A percentile compares a stretch with the other conserved stretches of the same genome.
Conservation (phyloP, 1,284 basidiomycete species). For the Sutorius eximius region DNA sequence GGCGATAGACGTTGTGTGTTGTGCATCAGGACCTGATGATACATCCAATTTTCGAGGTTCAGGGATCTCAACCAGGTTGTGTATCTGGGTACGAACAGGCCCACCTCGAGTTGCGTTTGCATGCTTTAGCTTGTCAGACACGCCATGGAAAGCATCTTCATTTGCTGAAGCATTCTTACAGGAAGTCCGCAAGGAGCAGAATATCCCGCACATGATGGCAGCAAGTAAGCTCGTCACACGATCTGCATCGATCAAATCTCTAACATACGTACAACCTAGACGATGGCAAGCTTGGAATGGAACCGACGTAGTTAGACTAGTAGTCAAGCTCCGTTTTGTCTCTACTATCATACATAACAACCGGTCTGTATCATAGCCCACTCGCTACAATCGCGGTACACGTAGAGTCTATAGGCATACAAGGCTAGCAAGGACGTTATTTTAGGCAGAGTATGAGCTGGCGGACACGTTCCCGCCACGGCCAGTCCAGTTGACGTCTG, state of each 20-base stretch:
- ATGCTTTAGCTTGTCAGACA: slow-evolving; percentile 38
- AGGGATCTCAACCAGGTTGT: neutral
- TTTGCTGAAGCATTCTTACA: slow-evolving; percentile 5
- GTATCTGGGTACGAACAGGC: slow-evolving; percentile 11
- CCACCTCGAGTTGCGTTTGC: slow-evolving; percentile 55
- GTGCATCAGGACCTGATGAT: slow-evolving; percentile 65
- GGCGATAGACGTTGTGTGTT: slow-evolving; percentile 34
- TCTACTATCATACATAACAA: slow-evolving; percentile 13
- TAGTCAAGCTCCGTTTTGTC: slow-evolving; percentile 7
- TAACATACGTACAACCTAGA: neutral
- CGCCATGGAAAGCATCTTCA: slow-evolving; percentile 23
- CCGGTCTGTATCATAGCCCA: slow-evolving; percentile 18
- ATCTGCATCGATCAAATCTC: too few species aligned
- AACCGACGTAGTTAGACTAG: neutral
- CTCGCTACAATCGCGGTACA: slow-evolving; percentile 13
- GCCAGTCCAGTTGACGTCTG: slow-evolving; percentile 91
- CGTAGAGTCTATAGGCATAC: slow-evolving; percentile 19
- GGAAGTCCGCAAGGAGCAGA: slow-evolving; percentile 35
- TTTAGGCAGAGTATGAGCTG: slow-evolving; percentile 87
- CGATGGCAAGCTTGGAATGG: neutral
- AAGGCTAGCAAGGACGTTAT: neutral
- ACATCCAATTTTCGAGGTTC: neutral
- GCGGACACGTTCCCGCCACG: slow-evolving; percentile 94
- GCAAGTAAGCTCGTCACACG: neutral
- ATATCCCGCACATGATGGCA: slow-evolving; percentile 55